A percentile compares a stretch with the other conserved stretches of the same genome.
Evolutionary conservation across 306 rosid species (phyloP).

Genomic region (Cicer judaicum): DNA sequence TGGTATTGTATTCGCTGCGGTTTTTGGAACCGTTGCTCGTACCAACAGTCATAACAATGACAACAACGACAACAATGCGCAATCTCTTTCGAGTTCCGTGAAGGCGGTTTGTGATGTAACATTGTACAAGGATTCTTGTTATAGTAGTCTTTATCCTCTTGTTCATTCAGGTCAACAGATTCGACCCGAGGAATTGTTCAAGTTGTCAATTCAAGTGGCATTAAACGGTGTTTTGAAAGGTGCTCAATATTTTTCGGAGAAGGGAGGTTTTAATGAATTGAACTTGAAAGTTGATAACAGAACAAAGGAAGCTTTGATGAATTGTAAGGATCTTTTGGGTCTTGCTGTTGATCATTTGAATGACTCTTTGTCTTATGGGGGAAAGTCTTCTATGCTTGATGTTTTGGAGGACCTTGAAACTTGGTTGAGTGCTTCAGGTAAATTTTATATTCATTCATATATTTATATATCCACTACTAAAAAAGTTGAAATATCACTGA

Average conservation of each 20-base stretch:
- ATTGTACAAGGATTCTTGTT: constrained; percentile 60
- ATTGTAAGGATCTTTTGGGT: constrained; percentile 63
- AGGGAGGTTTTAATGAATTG: constrained; percentile 44
- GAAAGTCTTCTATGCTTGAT: constrained; percentile 50
- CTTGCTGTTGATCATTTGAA: constrained; percentile 72
- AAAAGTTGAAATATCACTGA: no score
- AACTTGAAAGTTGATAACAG: constrained; percentile 46
- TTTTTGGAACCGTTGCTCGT: constrained; percentile 50
- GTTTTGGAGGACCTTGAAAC: constrained; percentile 69
- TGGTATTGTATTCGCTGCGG: constrained; percentile 57
- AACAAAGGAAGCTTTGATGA: constrained; percentile 49
- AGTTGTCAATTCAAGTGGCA: constrained; percentile 59
- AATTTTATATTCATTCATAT: background rate
- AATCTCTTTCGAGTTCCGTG: constrained; percentile 45
- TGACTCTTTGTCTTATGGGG: constrained; percentile 46
- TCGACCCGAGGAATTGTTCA: constrained; percentile 57
- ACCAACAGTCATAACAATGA: background rate
- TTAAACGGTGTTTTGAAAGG: constrained; percentile 48
- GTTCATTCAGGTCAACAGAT: constrained; percentile 48
- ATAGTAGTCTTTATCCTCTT: constrained; percentile 50
- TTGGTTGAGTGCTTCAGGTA: constrained; percentile 80
- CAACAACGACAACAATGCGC: background rate
- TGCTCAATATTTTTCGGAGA: constrained; percentile 43
- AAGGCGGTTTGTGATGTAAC: constrained; percentile 75
- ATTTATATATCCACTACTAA: no score